Conservation (phyloP, 345 rosid genomes). For the rapeseed (Brassica napus) region Da-Ae NC_063445.1:35409001-35409500, state of each 20-base stretch:
- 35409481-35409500: background rate
- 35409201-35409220: conserved; percentile 90
- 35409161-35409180: conserved; percentile 98
- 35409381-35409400: conserved; percentile 32
- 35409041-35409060: background rate
- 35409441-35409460: background rate
- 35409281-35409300: background rate
- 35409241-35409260: background rate
- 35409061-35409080: background rate
- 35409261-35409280: background rate
- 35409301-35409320: background rate
- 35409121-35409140: conserved; percentile 94
- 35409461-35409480: background rate
- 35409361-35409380: conserved; percentile 43
- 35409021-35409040: background rate
- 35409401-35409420: conserved; percentile 36
- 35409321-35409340: background rate
- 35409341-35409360: conserved; percentile 41
- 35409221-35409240: conserved; percentile 55
- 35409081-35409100: conserved; percentile 47
- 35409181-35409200: conserved; percentile 87
- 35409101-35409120: conserved; percentile 97
- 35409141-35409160: conserved; percentile 51
- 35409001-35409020: background rate
- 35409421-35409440: conserved; percentile 6